Evolutionary conservation across 1,139 yeast genomes (phyloP).

Genomic region (Diutina pseudorugosa): DNA sequence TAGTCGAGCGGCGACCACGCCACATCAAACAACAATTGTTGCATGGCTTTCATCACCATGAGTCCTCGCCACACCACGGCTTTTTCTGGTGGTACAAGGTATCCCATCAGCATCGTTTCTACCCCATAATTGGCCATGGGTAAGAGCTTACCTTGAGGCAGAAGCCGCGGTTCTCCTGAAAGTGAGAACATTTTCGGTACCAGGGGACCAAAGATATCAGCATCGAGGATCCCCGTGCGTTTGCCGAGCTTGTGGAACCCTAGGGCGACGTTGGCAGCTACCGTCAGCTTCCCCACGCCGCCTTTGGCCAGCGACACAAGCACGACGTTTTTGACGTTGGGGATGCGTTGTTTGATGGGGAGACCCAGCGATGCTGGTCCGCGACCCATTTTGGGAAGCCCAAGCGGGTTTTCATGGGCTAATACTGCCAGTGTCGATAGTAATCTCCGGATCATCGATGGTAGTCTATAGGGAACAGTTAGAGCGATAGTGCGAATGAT

Average conservation of each 20-base stretch:
- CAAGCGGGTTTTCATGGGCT: slow-evolving; percentile 10
- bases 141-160: slow-evolving; percentile 40
- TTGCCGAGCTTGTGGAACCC: slow-evolving; percentile 44
- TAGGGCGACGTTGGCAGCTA: slow-evolving; percentile 54
- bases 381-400: slow-evolving; percentile 26
- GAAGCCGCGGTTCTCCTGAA: slow-evolving; percentile 53
- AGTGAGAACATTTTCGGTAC: slow-evolving; percentile 58
- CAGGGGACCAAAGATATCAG: slow-evolving; percentile 79
- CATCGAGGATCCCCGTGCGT: slow-evolving; percentile 62
- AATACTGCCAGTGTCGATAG: neutral
- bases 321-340: slow-evolving; percentile 49
- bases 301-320: slow-evolving; percentile 76
- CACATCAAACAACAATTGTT: slow-evolving; percentile 71
- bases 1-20: slow-evolving; percentile 67
- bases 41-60: slow-evolving; percentile 79
- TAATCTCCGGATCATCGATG: neutral
- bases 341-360: slow-evolving; percentile 43
- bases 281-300: slow-evolving; percentile 59
- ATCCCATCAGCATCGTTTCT: slow-evolving; percentile 87
- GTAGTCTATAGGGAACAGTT: too few species aligned
- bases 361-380: slow-evolving; percentile 41
- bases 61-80: slow-evolving; percentile 85
- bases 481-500: neutral
- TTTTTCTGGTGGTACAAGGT: slow-evolving; percentile 50
- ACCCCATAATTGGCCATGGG: slow-evolving; percentile 73